Conservation (phyloP, 2,329 filamentous ascomycete genomes). For the Oidium heveae region DNA sequence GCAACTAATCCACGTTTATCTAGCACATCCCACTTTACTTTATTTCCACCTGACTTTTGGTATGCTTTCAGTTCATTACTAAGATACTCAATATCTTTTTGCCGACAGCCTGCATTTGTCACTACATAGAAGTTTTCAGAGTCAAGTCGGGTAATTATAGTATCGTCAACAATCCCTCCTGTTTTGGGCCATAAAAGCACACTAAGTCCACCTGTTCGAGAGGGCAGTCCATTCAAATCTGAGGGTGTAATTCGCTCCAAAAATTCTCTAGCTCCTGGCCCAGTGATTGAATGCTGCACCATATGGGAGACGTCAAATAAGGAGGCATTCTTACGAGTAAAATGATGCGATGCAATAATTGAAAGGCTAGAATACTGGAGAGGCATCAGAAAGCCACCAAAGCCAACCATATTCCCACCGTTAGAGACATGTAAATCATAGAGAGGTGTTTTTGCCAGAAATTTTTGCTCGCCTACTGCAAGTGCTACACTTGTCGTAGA, state of each 20-base stretch:
- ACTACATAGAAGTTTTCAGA: conserved; percentile 70
- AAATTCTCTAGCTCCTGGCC: conserved; percentile 56
- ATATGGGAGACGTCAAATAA: conserved; percentile 95
- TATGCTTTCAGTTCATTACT: conserved; percentile 38
- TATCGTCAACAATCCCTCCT: conserved; percentile 88
- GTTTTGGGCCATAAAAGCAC: conserved; percentile 53
- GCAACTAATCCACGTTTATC: conserved; percentile 59
- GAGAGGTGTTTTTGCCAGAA: conserved; percentile 40
- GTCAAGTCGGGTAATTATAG: conserved; percentile 61
- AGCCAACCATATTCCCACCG: conserved; percentile 89
- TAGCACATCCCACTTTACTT: conserved; percentile 44
- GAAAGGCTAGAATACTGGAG: conserved; percentile 61
- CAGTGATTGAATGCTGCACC: conserved; percentile 71
- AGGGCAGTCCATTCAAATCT: conserved; percentile 34
- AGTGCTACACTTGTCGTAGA: too few relatives aligned
- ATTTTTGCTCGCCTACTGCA: not conserved
- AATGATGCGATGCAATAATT: conserved; percentile 65
- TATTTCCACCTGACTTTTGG: conserved; percentile 25
- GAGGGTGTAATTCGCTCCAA: conserved; percentile 67
- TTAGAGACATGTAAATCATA: conserved; percentile 54
- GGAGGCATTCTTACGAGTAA: conserved; percentile 68
- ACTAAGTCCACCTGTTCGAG: conserved; percentile 59
- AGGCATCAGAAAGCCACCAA: conserved; percentile 81
- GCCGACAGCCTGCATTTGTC: conserved; percentile 76
- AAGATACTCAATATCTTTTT: conserved; percentile 68